A percentile compares a stretch with the other conserved stretches of the same genome.
Evolutionary conservation across 345 rosid species (phyloP).

Genomic region (Leavenworthia alabamica): DNA sequence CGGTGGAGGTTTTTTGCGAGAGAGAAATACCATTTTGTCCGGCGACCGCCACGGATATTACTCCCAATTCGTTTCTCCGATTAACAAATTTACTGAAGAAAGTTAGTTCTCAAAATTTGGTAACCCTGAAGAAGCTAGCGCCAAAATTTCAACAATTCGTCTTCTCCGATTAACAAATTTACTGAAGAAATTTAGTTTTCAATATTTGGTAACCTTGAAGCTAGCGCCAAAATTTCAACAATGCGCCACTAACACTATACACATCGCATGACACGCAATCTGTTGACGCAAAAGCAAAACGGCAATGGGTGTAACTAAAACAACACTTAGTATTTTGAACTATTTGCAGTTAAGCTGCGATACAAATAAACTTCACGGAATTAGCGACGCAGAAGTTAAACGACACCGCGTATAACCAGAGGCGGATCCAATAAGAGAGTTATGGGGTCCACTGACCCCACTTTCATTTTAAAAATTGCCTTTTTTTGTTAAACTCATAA

Average conservation of each 20-base stretch:
- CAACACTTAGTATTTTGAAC: not conserved
- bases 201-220: constrained; percentile 15
- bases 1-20: constrained; percentile 40
- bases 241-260: not conserved
- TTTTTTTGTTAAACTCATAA: too few species aligned
- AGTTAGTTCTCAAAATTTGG: constrained; percentile 8
- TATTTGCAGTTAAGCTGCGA: not conserved
- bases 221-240: constrained; percentile 17
- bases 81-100: not conserved
- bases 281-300: not conserved
- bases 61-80: constrained; percentile 7
- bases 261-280: not conserved
- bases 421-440: too few species aligned
- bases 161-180: constrained; percentile 12
- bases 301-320: not conserved
- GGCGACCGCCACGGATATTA: not conserved
- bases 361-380: constrained; percentile 7
- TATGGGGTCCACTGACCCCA: too few species aligned
- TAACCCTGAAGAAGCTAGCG: constrained; percentile 19
- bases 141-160: too few species aligned
- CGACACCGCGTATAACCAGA: constrained; percentile 5
- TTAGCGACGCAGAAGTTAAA: not conserved
- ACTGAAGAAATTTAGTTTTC: not conserved
- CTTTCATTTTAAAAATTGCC: too few species aligned
- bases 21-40: constrained; percentile 52